Conservation (phyloP, 1,284 basidiomycete genomes). For the Gymnopus androsaceus region DNA sequence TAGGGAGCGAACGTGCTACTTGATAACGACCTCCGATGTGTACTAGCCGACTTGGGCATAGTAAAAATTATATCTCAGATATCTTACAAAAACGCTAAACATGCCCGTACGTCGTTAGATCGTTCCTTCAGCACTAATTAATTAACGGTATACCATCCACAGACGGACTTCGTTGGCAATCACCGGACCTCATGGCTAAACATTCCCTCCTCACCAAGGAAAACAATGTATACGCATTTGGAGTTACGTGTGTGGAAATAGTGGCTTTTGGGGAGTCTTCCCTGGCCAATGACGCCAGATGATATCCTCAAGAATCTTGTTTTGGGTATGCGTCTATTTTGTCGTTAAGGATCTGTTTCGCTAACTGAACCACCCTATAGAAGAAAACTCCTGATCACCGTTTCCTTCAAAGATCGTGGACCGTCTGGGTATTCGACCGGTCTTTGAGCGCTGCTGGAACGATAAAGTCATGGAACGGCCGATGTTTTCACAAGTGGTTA, state of each 20-base stretch:
- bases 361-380: not conserved
- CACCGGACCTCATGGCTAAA: constrained; percentile 16
- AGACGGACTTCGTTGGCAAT: constrained; percentile 19
- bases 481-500: constrained; percentile 7
- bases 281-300: constrained; percentile 15
- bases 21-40: constrained; percentile 12
- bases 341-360: not conserved
- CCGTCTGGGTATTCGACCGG: constrained; percentile 7
- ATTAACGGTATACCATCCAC: not conserved
- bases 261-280: constrained; percentile 17
- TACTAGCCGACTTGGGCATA: constrained; percentile 19
- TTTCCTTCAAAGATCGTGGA: constrained; percentile 3
- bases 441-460: constrained; percentile 13
- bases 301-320: constrained; percentile 11
- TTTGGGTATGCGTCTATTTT: constrained; percentile 3
- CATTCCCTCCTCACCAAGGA: constrained; percentile 10
- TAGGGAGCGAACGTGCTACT: constrained; percentile 17
- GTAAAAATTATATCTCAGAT: constrained; percentile 11
- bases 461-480: constrained; percentile 1
- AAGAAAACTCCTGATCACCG: constrained; percentile 6
- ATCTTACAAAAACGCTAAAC: constrained; percentile 11
- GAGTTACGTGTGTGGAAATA: constrained; percentile 14
- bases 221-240: constrained; percentile 17
- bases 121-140: not conserved
- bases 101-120: constrained; percentile 9